phyloP scores from a whole-genome alignment of 2,329 filamentous ascomycete genomes.

The Colletotrichum karsti region DNA sequence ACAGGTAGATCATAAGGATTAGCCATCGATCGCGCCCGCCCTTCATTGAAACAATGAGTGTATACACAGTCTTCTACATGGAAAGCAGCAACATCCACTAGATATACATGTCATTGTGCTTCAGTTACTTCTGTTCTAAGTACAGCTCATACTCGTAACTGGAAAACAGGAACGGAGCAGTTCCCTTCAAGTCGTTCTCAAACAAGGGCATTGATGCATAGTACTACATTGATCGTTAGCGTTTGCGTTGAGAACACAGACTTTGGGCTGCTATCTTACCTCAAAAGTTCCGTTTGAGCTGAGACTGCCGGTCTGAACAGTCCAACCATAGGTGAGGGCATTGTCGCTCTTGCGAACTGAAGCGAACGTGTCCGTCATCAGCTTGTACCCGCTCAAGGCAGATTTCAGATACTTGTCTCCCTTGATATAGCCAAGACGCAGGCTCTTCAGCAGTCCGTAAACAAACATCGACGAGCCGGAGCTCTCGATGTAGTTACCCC shows the following conservation, averaged over 20 bases:
- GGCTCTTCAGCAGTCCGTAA: slow-evolving; percentile 45
- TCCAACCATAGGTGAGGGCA: slow-evolving; percentile 46
- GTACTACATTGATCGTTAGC: slow-evolving; percentile 26
- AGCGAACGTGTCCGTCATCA: slow-evolving; percentile 55
- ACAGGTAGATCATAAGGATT: too few relatives aligned
- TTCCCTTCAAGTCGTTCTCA: slow-evolving; percentile 36
- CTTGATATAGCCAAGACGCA: slow-evolving; percentile 42
- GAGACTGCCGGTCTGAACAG: slow-evolving; percentile 43
- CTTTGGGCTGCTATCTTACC: slow-evolving; percentile 40
- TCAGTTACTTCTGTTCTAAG: slow-evolving; percentile 10
- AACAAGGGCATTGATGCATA: slow-evolving; percentile 35
- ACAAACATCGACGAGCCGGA: slow-evolving; percentile 46
- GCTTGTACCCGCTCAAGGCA: slow-evolving; percentile 51
- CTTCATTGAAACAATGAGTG: too few relatives aligned
- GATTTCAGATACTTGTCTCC: slow-evolving; percentile 41
- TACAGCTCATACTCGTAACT: slow-evolving; percentile 35
- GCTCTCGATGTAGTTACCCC: slow-evolving; percentile 46
- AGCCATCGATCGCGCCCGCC: too few relatives aligned
- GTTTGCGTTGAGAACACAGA: rapidly evolving
- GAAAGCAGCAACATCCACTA: too few relatives aligned
- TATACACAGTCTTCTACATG: too few relatives aligned
- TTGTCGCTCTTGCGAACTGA: slow-evolving; percentile 51
- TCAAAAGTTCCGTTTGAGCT: slow-evolving; percentile 46
- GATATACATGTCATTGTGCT: too few relatives aligned
- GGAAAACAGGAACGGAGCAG: slow-evolving; percentile 34